Conservation (phyloP, 768 basidiomycete species). For the Agrocybe praecox region DNA sequence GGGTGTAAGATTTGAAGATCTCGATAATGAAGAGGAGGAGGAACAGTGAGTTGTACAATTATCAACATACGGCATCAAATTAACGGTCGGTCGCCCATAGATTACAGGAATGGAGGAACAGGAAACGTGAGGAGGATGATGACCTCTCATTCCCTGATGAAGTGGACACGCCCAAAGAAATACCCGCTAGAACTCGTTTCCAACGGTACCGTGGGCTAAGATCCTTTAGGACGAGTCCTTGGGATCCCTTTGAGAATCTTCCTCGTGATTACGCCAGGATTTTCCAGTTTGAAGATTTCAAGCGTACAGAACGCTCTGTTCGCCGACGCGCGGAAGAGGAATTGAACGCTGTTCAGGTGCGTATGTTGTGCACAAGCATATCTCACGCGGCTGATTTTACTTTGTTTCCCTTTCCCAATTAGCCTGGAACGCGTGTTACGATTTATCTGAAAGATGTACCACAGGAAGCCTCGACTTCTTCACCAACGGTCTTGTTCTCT, state of each 20-base stretch:
- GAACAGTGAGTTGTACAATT: conserved; percentile 62
- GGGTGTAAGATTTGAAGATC: conserved; percentile 72
- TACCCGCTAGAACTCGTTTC: conserved; percentile 80
- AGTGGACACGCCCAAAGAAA: conserved; percentile 89
- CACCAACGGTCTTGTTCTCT: conserved; percentile 73
- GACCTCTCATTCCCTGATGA: conserved; percentile 95
- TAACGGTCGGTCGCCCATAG: conserved; percentile 35
- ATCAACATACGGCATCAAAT: conserved; percentile 1
- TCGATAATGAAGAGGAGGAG: conserved; percentile 84
- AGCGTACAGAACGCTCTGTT: conserved; percentile 76
- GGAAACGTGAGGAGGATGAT: conserved; percentile 75
- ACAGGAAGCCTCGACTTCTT: conserved; percentile 45
- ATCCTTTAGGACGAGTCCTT: conserved; percentile 93
- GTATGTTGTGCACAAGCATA: conserved; percentile 16
- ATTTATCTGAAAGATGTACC: conserved; percentile 80
- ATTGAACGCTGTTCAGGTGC: conserved; percentile 62
- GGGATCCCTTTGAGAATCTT: conserved; percentile 97
- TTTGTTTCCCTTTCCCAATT: not conserved
- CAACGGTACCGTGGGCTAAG: conserved; percentile 90
- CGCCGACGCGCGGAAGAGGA: conserved; percentile 70
- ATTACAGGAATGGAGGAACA: conserved; percentile 67
- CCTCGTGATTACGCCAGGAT: conserved; percentile 93
- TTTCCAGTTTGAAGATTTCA: conserved; percentile 97
- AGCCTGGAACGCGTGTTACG: conserved; percentile 86
- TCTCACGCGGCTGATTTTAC: not conserved